These are phyloP conservation scores for Globisporangium solare DNA, from an alignment of 352 stramenopile genomes.

Conservation along the genomic window DNA sequence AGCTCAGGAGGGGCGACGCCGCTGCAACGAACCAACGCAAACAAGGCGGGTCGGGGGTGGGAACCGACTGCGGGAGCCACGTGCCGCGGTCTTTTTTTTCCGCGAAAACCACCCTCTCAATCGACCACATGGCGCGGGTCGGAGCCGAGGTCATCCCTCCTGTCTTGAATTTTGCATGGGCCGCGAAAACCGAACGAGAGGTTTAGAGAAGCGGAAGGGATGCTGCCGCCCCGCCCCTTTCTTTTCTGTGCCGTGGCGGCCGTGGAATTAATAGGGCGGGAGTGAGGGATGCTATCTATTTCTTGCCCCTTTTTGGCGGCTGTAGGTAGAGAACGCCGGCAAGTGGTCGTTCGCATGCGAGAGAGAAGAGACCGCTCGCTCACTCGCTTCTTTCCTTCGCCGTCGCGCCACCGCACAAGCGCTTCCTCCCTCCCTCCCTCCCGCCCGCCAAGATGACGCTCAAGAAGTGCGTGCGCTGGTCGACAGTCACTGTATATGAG, in stretches of 20 bases:
- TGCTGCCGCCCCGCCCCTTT: neutral
- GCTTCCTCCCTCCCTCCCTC: neutral
- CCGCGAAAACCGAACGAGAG: neutral
- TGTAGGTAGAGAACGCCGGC: neutral
- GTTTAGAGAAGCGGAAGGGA: neutral
- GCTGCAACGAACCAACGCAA: neutral
- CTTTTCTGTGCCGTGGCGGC: neutral
- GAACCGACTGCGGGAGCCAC: neutral
- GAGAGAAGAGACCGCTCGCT: neutral
- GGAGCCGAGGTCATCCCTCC: neutral
- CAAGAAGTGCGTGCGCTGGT: conserved; percentile 41
- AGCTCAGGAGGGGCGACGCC: neutral
- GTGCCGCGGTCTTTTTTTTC: neutral
- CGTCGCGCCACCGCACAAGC: neutral
- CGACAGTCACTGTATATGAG: conserved; percentile 54
- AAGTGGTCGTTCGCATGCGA: neutral
- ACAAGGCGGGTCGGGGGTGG: neutral
- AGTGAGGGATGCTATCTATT: neutral
- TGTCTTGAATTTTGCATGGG: neutral
- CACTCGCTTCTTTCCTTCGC: neutral
- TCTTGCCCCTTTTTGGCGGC: neutral
- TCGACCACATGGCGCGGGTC: neutral
- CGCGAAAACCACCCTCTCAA: neutral
- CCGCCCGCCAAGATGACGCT: conserved; percentile 5
- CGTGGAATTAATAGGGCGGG: neutral